These are phyloP conservation scores for Populus trichocarpa DNA, from an alignment of 441 rosid genomes.

Conservation along the genomic window DNA sequence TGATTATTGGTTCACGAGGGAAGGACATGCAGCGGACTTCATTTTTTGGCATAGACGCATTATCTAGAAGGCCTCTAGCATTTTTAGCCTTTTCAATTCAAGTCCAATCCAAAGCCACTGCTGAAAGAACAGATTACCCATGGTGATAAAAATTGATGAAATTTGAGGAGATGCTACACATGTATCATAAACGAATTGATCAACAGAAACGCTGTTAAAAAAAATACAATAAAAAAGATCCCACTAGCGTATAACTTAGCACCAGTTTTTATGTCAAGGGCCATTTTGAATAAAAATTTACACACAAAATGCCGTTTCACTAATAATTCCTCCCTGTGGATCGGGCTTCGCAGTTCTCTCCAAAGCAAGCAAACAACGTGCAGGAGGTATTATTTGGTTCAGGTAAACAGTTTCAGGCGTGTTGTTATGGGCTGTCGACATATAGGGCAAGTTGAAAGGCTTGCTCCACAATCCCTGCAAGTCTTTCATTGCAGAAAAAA, in stretches of 20 bases:
- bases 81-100: background rate
- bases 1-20: too few relatives aligned
- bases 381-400: conserved; percentile 9
- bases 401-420: conserved; percentile 64
- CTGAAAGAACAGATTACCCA: background rate
- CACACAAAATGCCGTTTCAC: background rate
- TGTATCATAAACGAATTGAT: background rate
- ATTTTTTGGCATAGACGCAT: too few relatives aligned
- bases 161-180: background rate
- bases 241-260: background rate
- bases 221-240: background rate
- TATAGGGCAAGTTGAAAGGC: conserved; percentile 58
- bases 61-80: background rate
- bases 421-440: conserved; percentile 70
- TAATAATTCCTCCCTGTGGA: background rate
- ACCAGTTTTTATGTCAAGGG: background rate
- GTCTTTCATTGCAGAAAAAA: conserved; percentile 49
- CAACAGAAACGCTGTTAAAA: too few relatives aligned
- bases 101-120: background rate
- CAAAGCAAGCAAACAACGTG: background rate
- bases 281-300: background rate
- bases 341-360: background rate
- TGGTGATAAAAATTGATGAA: background rate
- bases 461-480: conserved; percentile 77
- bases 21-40: too few relatives aligned